A percentile compares a stretch with the other conserved stretches of the same genome.
Conservation (phyloP, 1,284 basidiomycete species). For the Tilletia walkeri region DNA sequence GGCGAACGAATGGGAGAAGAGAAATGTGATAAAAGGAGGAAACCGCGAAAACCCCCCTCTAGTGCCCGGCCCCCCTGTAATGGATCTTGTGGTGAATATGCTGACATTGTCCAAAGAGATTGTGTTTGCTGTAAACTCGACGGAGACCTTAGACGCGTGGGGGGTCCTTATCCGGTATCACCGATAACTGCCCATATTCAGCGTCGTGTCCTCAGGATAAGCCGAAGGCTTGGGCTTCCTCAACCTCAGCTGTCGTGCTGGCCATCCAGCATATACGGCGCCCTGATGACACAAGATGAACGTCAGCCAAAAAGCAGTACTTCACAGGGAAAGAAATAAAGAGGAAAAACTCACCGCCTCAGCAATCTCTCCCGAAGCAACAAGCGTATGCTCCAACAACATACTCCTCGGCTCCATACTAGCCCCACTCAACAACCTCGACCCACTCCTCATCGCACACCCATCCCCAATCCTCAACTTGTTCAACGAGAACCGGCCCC, state of each 20-base stretch:
- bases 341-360: constrained; percentile 29
- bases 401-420: constrained; percentile 54
- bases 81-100: too few species aligned
- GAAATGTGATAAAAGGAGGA: too few species aligned
- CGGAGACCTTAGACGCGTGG: too few species aligned
- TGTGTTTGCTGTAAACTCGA: too few species aligned
- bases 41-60: too few species aligned
- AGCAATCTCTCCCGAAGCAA: constrained; percentile 55
- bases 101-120: too few species aligned
- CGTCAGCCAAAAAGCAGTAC: not conserved
- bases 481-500: constrained; percentile 54
- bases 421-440: constrained; percentile 52
- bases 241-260: constrained; percentile 46
- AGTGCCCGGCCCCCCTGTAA: too few species aligned
- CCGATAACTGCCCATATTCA: not conserved
- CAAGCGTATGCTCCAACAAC: constrained; percentile 54
- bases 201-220: constrained; percentile 7
- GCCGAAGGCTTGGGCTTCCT: constrained; percentile 21
- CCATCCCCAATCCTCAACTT: constrained; percentile 53
- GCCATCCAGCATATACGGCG: constrained; percentile 55
- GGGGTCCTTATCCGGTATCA: not conserved
- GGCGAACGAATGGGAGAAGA: too few species aligned
- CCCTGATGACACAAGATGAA: constrained; percentile 18
- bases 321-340: not conserved
- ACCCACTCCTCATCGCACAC: constrained; percentile 52